These are phyloP conservation scores for Cyathus olla DNA, from an alignment of 1,284 basidiomycete genomes.

Conservation along the genomic window DNA sequence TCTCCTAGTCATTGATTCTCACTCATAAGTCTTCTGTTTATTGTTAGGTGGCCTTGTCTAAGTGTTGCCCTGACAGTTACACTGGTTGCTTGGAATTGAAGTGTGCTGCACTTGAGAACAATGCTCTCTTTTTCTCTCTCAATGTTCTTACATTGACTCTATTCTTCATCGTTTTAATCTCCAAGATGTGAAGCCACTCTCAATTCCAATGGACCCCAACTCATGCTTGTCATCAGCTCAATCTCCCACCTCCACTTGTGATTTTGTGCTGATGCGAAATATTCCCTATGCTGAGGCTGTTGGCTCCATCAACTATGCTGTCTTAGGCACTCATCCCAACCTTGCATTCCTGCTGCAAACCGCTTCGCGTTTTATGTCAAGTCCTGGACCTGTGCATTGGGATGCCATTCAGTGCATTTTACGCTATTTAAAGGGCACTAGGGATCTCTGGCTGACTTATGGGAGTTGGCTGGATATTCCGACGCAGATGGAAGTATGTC, in stretches of 20 bases:
- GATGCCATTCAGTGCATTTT: constrained; percentile 26
- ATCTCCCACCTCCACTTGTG: constrained; percentile 18
- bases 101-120: constrained; percentile 17
- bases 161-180: constrained; percentile 26
- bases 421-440: constrained; percentile 35
- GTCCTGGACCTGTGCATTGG: constrained; percentile 33
- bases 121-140: constrained; percentile 25
- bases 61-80: too few species aligned
- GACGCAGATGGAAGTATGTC: constrained; percentile 33
- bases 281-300: constrained; percentile 25
- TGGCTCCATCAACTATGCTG: constrained; percentile 43
- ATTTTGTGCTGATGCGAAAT: constrained; percentile 27
- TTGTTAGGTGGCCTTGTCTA: too few species aligned
- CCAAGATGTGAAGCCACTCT: constrained; percentile 20
- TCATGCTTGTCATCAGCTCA: neutral
- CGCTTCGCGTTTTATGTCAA: constrained; percentile 28
- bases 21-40: too few species aligned
- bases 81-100: constrained; percentile 37
- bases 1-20: too few species aligned
- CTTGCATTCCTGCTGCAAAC: constrained; percentile 33
- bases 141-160: constrained; percentile 33
- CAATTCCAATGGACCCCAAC: constrained; percentile 35
- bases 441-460: constrained; percentile 24
- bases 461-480: constrained; percentile 24
- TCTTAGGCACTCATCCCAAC: constrained; percentile 38